These are phyloP conservation scores for Suillus paluster DNA, from an alignment of 768 basidiomycete species.

Conservation along the genomic window DNA sequence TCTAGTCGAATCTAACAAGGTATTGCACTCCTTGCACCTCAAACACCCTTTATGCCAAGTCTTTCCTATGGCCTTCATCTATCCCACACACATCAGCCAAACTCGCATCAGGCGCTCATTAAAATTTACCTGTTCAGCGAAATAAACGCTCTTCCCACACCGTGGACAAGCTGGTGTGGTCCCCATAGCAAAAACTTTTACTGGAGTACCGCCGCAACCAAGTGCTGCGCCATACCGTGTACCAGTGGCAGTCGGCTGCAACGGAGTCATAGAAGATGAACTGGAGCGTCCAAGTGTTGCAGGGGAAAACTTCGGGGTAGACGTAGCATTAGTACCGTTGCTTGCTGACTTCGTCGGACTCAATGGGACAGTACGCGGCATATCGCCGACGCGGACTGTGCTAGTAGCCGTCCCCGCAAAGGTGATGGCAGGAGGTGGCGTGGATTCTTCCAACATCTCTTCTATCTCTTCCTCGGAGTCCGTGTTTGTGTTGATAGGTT, in stretches of 20 bases:
- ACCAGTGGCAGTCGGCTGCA: slow-evolving; percentile 58
- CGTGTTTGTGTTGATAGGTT: background rate
- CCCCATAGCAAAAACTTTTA: slow-evolving; percentile 46
- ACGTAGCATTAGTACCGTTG: background rate
- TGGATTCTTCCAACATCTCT: slow-evolving; percentile 31
- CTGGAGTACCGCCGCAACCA: slow-evolving; percentile 44
- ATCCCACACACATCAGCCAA: slow-evolving; percentile 13
- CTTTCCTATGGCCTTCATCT: slow-evolving; percentile 84
- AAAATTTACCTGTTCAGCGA: slow-evolving; percentile 73
- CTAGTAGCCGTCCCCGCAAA: slow-evolving; percentile 44
- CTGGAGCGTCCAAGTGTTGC: slow-evolving; percentile 7
- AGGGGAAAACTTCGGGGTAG: slow-evolving; percentile 13
- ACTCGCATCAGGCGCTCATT: background rate
- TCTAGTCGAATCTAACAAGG: slow-evolving; percentile 69
- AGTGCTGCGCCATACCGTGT: slow-evolving; percentile 69
- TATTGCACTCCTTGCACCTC: slow-evolving; percentile 74
- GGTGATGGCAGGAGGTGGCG: slow-evolving; percentile 10
- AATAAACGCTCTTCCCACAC: slow-evolving; percentile 80
- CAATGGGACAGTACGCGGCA: slow-evolving; percentile 61
- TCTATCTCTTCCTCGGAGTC: slow-evolving; percentile 27
- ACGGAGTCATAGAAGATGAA: slow-evolving; percentile 22
- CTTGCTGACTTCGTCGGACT: slow-evolving; percentile 37
- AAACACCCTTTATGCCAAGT: slow-evolving; percentile 80
- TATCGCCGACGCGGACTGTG: slow-evolving; percentile 46
- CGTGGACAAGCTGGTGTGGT: slow-evolving; percentile 66